Evolutionary conservation across 129 eudicot genomes (phyloP), one percentile per base, ranked within the genome.

Genomic region (Glebionis coronaria): DNA sequence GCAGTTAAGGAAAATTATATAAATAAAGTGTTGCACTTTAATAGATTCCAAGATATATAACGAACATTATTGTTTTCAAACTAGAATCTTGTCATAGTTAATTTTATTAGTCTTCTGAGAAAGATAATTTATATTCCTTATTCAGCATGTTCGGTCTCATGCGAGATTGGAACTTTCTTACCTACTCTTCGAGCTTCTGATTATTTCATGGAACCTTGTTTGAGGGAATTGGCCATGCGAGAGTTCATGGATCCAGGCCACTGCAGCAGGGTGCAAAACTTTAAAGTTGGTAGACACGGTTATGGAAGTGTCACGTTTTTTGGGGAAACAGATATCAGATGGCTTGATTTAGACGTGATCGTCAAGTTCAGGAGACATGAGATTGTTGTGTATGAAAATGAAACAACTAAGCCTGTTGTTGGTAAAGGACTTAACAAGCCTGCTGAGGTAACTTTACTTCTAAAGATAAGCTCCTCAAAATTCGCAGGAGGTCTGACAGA

Each of bases 361-460:
- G 68, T 93, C 45, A 93, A 81, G 73, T 86, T 93, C 78, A 74
- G 53, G 20, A 79, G 86, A 75, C 82, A 82, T 53, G 97, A 89
- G 70, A 72, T 93, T 61, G 71, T 84, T 75, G 88, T 93, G 14
- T 89, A 93, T 72, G 97, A 84, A 71, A 93, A 89, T 79, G 97
- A 88, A 73, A 76, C 73, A 67, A 38, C 69, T 35, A 93, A 93
- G 76, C 97, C 99, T 16, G 60, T 15, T 20, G 81, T 84, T 74
- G 99, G 97, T 54, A 73, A 80, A 84, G 99, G 95, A 50, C 95
- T 93, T 52, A 93, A 93, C 78, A 93, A 93, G 79, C 73, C 88
- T 18, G 97, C 97, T 44, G 93, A 89, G 79, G 90, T 93, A 56
- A 84, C 92, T 74, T 74, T 93, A 77, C 49, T 80, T 28, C 55